A percentile compares a stretch with the other conserved stretches of the same genome.
Evolutionary conservation across 371 early-diverging fungal genomes (phyloP).

Genomic region (Astathelohania contejeani): DNA sequence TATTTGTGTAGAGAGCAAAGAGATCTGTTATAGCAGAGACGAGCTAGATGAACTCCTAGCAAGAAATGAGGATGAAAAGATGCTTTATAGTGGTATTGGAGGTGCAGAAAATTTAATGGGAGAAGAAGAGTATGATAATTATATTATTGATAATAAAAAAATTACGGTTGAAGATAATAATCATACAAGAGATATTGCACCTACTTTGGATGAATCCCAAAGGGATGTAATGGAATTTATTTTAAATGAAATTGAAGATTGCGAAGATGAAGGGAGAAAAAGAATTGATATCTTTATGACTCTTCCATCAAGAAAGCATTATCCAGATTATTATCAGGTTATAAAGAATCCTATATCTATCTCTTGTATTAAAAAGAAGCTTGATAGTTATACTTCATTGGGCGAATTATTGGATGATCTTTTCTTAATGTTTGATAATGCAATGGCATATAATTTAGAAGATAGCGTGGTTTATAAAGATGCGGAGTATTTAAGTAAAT

Average conservation of each 20-base stretch:
- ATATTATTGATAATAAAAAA: background rate
- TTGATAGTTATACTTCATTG: constrained; percentile 27
- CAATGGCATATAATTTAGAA: constrained; percentile 40
- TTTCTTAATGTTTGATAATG: constrained; percentile 41
- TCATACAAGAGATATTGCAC: background rate
- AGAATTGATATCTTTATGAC: constrained; percentile 57
- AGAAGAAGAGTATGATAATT: background rate
- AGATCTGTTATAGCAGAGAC: no score
- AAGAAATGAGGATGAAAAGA: background rate
- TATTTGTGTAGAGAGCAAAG: no score
- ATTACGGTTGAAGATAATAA: background rate
- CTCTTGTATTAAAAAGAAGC: constrained; percentile 28
- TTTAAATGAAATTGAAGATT: background rate
- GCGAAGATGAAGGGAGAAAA: background rate
- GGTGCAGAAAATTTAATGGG: background rate
- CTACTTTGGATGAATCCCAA: background rate
- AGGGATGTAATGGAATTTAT: background rate
- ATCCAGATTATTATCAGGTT: constrained; percentile 72
- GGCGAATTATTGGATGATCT: constrained; percentile 44
- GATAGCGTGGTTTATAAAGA: constrained; percentile 21
- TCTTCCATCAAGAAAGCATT: constrained; percentile 59
- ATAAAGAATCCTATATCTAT: constrained; percentile 64
- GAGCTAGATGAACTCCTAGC: background rate
- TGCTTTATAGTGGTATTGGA: background rate
- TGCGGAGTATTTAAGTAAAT: constrained; percentile 12